A percentile compares a stretch with the other conserved stretches of the same genome.
Conservation (phyloP, 345 rosid species). For the Punica granatum region DNA sequence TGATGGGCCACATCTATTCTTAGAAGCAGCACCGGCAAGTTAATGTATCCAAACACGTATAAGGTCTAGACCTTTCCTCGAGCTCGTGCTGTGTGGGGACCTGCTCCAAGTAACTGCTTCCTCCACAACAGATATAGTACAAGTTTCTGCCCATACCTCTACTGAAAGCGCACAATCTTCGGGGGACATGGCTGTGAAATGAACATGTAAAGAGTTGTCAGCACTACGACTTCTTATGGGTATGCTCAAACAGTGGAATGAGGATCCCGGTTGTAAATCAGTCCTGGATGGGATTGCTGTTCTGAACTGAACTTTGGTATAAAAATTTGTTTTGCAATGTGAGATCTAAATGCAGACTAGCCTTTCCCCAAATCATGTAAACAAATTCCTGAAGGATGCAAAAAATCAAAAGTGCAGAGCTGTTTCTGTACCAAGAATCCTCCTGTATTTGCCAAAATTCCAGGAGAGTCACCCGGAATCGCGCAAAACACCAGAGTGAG, state of each 20-base stretch:
- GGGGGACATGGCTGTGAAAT: slow-evolving; percentile 61
- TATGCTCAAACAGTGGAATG: background rate
- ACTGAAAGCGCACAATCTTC: slow-evolving; percentile 79
- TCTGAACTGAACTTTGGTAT: background rate
- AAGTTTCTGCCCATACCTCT: slow-evolving; percentile 65
- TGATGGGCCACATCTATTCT: background rate
- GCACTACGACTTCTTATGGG: background rate
- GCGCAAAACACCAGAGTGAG: background rate
- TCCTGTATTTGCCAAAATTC: background rate
- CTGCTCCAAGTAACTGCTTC: slow-evolving; percentile 43
- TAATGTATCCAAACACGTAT: slow-evolving; percentile 61
- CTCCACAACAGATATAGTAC: slow-evolving; percentile 49
- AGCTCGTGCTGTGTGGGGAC: slow-evolving; percentile 54
- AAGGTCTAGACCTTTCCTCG: slow-evolving; percentile 70
- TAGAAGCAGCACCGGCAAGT: slow-evolving; percentile 79
- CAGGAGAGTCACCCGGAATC: background rate
- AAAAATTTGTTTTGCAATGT: background rate
- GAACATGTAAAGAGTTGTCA: background rate
- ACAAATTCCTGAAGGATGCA: too few species aligned
- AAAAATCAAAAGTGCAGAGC: too few species aligned
- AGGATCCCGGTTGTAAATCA: too few species aligned
- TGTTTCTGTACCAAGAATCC: background rate
- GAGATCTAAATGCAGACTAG: background rate
- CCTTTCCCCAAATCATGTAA: too few species aligned
- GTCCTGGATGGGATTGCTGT: background rate